Conservation (phyloP, 345 rosid genomes). For the Eutrema japonicum region DNA sequence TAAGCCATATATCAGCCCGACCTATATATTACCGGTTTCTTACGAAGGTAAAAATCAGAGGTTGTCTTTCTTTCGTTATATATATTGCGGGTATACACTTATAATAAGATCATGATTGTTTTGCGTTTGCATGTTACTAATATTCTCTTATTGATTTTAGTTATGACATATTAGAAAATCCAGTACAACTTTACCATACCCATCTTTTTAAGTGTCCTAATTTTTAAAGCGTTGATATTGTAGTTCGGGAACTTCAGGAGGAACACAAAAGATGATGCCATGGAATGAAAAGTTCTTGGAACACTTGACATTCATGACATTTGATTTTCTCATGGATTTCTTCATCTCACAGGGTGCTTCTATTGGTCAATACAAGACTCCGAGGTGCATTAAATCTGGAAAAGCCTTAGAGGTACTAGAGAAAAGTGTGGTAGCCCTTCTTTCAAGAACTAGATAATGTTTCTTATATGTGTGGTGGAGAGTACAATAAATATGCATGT, state of each 20-base stretch:
- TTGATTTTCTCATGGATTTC: constrained; percentile 77
- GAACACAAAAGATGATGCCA: constrained; percentile 85
- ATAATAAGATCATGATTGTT: neutral
- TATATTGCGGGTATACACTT: neutral
- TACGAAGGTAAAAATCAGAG: constrained; percentile 55
- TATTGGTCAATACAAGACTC: constrained; percentile 80
- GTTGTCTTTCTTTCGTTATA: neutral
- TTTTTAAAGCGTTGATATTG: constrained; percentile 13
- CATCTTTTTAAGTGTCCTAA: neutral
- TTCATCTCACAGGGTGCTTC: constrained; percentile 74
- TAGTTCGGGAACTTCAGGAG: constrained; percentile 88
- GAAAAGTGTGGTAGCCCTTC: constrained; percentile 50
- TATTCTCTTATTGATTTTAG: no score
- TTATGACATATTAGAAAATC: no score
- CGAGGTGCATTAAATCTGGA: constrained; percentile 69
- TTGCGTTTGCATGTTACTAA: neutral
- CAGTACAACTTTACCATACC: no score
- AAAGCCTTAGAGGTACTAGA: constrained; percentile 55
- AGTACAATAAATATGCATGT: constrained; percentile 12
- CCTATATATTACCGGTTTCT: constrained; percentile 73
- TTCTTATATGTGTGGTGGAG: neutral
- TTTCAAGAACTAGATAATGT: constrained; percentile 7
- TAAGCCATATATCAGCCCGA: constrained; percentile 53
- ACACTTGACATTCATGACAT: constrained; percentile 68
- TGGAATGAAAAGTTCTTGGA: constrained; percentile 72